Conservation (phyloP, 495 filamentous ascomycete species). For the Aspergillus leporis region DNA sequence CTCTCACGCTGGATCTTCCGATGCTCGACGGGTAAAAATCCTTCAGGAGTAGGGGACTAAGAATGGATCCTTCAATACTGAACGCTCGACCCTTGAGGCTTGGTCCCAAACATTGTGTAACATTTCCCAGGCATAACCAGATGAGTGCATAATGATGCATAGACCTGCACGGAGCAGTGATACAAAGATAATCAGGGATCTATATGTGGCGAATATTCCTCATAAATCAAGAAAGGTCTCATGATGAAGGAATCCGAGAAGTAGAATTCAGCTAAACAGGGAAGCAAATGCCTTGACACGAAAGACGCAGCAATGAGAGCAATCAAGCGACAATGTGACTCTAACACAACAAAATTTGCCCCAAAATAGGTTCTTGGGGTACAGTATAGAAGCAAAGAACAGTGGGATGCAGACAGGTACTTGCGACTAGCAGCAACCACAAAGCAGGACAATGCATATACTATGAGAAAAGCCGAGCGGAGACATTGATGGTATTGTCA, state of each 20-base stretch:
- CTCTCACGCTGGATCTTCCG: background rate
- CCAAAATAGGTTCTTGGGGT: background rate
- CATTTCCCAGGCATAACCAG: background rate
- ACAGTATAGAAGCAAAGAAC: background rate
- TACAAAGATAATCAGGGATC: background rate
- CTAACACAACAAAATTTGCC: background rate
- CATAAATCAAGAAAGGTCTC: background rate
- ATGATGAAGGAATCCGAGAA: too few species aligned
- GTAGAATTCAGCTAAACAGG: background rate
- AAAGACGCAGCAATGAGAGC: background rate
- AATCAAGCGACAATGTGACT: background rate
- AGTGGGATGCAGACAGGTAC: background rate
- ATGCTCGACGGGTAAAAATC: background rate
- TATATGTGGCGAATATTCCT: background rate
- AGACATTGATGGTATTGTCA: conserved; percentile 2
- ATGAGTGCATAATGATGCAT: too few species aligned
- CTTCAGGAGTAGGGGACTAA: background rate
- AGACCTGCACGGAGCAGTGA: background rate
- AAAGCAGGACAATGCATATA: conserved; percentile 1
- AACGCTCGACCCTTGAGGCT: background rate
- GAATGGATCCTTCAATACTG: background rate
- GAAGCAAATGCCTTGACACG: background rate
- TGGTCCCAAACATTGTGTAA: background rate
- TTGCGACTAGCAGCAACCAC: background rate
- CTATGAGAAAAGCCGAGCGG: background rate